A percentile compares a stretch with the other conserved stretches of the same genome.
Evolutionary conservation across 2,329 filamentous ascomycete genomes (phyloP).

Genomic region (Calonectria pteridis): DNA sequence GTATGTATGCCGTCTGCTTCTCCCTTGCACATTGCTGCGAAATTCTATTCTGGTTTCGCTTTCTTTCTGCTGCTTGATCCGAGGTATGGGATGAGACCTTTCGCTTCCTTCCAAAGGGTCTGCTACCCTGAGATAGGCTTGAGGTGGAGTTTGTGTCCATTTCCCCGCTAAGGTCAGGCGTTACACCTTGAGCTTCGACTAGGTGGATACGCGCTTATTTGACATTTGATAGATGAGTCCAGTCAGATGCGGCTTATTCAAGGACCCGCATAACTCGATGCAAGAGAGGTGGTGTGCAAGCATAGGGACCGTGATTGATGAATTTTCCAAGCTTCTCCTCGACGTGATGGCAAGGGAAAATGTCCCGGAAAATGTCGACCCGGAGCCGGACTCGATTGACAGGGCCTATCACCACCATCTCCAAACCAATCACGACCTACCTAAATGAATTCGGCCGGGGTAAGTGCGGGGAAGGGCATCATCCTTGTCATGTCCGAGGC

Average conservation of each 20-base stretch:
- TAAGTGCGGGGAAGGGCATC: not conserved
- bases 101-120: not conserved
- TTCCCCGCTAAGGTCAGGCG: not conserved
- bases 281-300: not conserved
- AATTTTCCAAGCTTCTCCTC: not conserved
- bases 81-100: not conserved
- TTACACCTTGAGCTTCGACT: not conserved
- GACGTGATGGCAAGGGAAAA: not conserved
- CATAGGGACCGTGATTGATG: not conserved
- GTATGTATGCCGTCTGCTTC: conserved; percentile 8
- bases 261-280: not conserved
- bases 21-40: conserved; percentile 15
- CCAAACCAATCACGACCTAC: not conserved
- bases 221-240: not conserved
- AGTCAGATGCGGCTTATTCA: not conserved
- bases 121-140: not conserved
- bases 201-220: not conserved
- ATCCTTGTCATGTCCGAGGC: not conserved
- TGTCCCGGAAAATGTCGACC: not conserved
- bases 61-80: not conserved
- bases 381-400: not conserved
- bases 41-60: conserved; percentile 13
- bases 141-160: conserved; percentile 3
- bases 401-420: not conserved
- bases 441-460: not conserved